Base-by-base conservation (phyloP, 2,329 filamentous ascomycete species). In the Exophiala oligosperma region DNA sequence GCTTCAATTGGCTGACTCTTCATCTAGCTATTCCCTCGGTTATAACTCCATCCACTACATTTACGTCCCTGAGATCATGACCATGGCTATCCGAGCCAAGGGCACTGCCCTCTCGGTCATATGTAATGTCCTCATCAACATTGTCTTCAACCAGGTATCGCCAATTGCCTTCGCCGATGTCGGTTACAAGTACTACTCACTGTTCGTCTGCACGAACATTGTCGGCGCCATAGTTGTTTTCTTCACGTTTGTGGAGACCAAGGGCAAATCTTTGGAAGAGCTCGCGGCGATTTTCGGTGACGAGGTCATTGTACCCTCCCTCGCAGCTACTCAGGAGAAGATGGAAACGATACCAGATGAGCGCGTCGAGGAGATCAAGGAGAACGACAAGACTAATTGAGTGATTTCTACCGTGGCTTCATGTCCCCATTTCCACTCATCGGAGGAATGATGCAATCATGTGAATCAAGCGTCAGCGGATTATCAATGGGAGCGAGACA, bases 61-160 rank as follows among this genome's bases (percentile, higher is more conserved):
- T 1, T 88, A 88, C 69, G 84, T 85, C 69, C 80, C 81, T 14
- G 86, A 89, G 69, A 83, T 89, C 59, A 84, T 85, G 71, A 85
- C 86, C 8, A 81, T 88, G 72, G 83, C 84, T 62, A 88, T 87
- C 54, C 83, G 86, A 32, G 81, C 81, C 4, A 76, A 79, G 23
- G 83, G 83, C 2, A 81, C 79, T 48, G 81, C 82, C 3, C 84
- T 85, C 61, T 84, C 82, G 0, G 81, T 77, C 49, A 75, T 85
- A 46, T 82, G 82, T 1, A 85, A 84, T 64, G 85, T 82, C 82
- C 73, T 83, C 2, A 80, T 56, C 24, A 52, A 67, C 46, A 59
- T 69, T 9, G 61, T 71, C 4, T 69, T 68, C 38, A 55, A 68
- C 6, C 68, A 70, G 53, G 63, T 66, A 2, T 67, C 68, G 8